Percentiles rank a stretch among this genome's conserved stretches.
Conservation (phyloP, 768 basidiomycete genomes). For the Xerocomellus intermedius region DNA sequence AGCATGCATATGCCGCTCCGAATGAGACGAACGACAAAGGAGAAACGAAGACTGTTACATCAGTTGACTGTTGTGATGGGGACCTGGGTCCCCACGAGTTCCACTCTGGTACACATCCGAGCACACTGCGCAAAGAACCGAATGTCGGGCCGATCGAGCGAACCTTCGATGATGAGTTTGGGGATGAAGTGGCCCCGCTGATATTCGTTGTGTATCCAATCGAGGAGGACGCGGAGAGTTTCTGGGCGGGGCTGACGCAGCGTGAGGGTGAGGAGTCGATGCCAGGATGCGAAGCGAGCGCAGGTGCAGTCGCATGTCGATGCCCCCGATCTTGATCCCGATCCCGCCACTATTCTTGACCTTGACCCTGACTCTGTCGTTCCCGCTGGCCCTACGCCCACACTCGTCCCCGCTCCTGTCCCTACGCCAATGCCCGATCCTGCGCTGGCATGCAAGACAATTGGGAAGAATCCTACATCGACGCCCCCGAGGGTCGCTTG, state of each 20-base stretch:
- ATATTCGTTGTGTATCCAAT: conserved; percentile 21
- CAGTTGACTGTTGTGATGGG: background rate
- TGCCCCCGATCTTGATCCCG: background rate
- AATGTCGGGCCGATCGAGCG: conserved; percentile 15
- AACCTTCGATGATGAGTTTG: conserved; percentile 19
- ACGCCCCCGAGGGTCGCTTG: conserved; percentile 25
- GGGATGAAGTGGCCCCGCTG: conserved; percentile 10
- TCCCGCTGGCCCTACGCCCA: background rate
- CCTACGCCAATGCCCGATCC: background rate
- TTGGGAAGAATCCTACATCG: conserved; percentile 26
- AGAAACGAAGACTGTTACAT: background rate
- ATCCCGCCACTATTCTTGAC: background rate
- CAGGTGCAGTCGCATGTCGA: conserved; percentile 2
- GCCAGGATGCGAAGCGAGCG: conserved; percentile 16
- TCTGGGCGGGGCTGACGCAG: conserved; percentile 25
- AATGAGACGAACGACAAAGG: background rate
- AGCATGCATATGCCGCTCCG: background rate
- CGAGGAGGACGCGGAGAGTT: conserved; percentile 16
- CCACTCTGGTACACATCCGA: conserved; percentile 12
- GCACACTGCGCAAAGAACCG: conserved; percentile 14
- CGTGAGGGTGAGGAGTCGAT: conserved; percentile 17
- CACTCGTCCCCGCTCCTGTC: background rate
- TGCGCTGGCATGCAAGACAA: conserved; percentile 11
- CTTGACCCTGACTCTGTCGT: background rate
- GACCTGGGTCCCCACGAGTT: conserved; percentile 6